Evolutionary conservation across 2,329 filamentous ascomycete species (phyloP), one percentile per base, ranked within the genome.

Genomic region (Fusarium anthophilum): DNA sequence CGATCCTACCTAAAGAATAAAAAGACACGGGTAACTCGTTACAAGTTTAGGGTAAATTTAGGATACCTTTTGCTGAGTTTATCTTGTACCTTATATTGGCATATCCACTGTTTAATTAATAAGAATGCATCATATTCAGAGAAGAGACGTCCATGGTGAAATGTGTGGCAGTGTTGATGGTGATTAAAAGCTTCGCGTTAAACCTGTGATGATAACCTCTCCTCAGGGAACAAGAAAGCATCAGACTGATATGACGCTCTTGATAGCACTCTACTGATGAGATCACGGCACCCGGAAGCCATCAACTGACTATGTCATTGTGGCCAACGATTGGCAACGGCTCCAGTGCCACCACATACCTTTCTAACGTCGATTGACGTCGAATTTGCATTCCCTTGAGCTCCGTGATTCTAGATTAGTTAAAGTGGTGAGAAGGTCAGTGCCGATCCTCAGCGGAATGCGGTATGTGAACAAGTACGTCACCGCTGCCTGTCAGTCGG

Each of bases 401-500:
- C n/a, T 32, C 9, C 20, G 3, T 20, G 18, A n/a, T 44, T 22
- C 38, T 15, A 8, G 17, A 41, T 65, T 24, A 47, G 35, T 37
- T 20, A 22, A 30, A 12, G n/a, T 41, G 28, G 13, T 26, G 24
- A 44, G 66, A 47, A 24, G 58, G 38, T 65, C 39, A 15, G 11
- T 17, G 50, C 47, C 28, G 41, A 63, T 51, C 65, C 8, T 9
- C 15, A 3, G 10, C 15, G 43, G 32, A 37, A 39, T 63, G 32
- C 37, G 32, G 51, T 47, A 64, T 24, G 39, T 53, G 8, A 37
- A 28, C 12, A 47, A 24, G 14, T 51, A 64, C 66, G 66, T 69
- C 66, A 69, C 43, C 11, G 12, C 20, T 8, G 17, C n/a, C 37
- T 24, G 17, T 24, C 12, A 41, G 51, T 50, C 17, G 17, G 20